Base-by-base conservation (phyloP, 2,329 filamentous ascomycete genomes). In the Ceratocystis destructans region DNA sequence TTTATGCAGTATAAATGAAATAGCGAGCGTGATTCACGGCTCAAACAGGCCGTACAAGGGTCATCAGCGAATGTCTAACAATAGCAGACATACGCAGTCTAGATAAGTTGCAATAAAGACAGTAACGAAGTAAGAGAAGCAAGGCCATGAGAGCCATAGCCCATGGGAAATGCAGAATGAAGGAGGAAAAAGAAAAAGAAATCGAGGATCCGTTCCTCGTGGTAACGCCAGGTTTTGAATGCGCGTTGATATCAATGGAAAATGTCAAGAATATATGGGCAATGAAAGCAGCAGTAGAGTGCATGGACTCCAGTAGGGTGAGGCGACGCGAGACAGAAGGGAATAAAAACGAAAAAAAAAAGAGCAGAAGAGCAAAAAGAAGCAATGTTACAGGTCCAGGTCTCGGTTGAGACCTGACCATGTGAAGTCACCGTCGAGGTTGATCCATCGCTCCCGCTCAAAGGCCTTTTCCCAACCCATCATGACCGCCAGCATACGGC, bases 391-490 rank as follows among this genome's bases (percentile, higher is more conserved):
- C 28, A 67, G 61, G 33, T 69, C 50, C 2, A 67, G 22, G 64
- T 70, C 69, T 72, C 75, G 75, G 33, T 73, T 71, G 62, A 80
- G 73, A 15, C 78, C 80, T 6, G 75, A 79, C 87, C 87, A 90
- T 12, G 79, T 78, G 70, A 82, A 85, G 12, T 80, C 80, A 1
- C 87, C 87, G 73, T 93, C 89, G n/a, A 96, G 82, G 75, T 95
- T 95, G 67, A 84, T 79, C 88, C 90, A 95, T 57, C 79, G 78
- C 1, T 79, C 80, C 20, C 79, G 74, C 44, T 78, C 77, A 68
- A 90, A 80, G 4, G 82, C 84, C 37, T 79, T 80, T 46, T 92
- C 87, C 88, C 89, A 92, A 0, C 90, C 90, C 84, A 94, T 85
- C 86, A 95, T 91, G 50, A 96, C 89, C 1, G 83, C 90, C 69